A percentile compares a stretch with the other conserved stretches of the same genome.
These are phyloP conservation scores for Clitopilus hobsonii DNA, from an alignment of 768 basidiomycete genomes.

Conservation along the genomic window DNA sequence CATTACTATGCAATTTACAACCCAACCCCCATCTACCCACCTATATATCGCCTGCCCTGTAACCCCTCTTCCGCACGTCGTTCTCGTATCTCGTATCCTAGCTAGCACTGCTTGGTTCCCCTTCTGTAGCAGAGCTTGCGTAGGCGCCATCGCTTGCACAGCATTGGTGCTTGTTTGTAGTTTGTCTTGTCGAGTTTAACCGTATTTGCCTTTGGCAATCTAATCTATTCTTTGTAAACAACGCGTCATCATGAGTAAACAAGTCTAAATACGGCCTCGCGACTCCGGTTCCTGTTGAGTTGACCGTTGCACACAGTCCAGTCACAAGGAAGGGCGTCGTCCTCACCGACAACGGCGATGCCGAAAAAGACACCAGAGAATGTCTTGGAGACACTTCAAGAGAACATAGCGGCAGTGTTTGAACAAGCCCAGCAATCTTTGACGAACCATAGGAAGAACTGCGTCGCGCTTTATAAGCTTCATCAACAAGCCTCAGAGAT, in stretches of 20 bases:
- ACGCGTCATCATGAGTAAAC: slow-evolving; percentile 16
- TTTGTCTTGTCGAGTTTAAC: background rate
- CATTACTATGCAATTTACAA: background rate
- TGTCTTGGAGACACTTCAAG: slow-evolving; percentile 27
- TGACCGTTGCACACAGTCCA: background rate
- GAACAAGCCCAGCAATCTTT: slow-evolving; percentile 75
- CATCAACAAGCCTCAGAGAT: slow-evolving; percentile 61
- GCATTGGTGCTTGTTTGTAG: background rate
- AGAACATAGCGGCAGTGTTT: slow-evolving; percentile 44
- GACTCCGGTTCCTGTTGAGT: slow-evolving; percentile 6
- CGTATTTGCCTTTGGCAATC: background rate
- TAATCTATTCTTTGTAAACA: slow-evolving; percentile 7
- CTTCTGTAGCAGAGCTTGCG: too few species aligned
- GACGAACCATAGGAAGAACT: slow-evolving; percentile 93
- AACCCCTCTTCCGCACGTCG: background rate
- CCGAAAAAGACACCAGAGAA: slow-evolving; percentile 9
- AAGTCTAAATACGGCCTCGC: slow-evolving; percentile 7
- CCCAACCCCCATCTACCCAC: too few species aligned
- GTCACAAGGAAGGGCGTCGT: background rate
- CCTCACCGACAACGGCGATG: background rate
- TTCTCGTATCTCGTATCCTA: background rate
- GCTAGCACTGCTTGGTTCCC: background rate
- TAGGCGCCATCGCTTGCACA: background rate
- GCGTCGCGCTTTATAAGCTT: slow-evolving; percentile 80
- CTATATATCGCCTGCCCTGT: too few species aligned